Base-by-base conservation (phyloP, 768 basidiomycete genomes). In the Calocybe cyanea region DNA sequence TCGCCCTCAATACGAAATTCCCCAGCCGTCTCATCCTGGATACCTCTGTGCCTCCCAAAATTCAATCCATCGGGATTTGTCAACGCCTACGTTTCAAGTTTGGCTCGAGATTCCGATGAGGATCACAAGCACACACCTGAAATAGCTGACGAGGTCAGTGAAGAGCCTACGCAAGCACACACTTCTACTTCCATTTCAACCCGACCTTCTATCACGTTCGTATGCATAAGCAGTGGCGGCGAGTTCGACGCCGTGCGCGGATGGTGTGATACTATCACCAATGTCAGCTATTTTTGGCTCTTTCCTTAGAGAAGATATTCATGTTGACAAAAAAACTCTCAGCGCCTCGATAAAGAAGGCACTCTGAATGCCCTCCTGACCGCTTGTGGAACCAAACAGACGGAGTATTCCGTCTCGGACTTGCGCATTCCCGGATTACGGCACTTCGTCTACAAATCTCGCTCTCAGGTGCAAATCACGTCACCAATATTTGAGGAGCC, bases 391-490 rank as follows among this genome's bases (percentile, higher is more conserved):
- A 62, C 73, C 35, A 69, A 77, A 40, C 58, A 72, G 32, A 83
- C 83, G 5, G 74, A 80, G 38, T 90, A 89, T 56, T 72, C 78
- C 6, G 78, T 84, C 45, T 81, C 81, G 2, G 84, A 87, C 44
- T 67, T 97, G 9, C 80, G 81, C n/a, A 85, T 95, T 52, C 92
- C 92, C 2, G 93, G 93, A 2, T 66, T 98, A 21, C 80, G 90
- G 23, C 96, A 99, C 63, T 99, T 97, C 60, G 68, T 97, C 38
- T 98, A 97, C 72, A 97, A 97, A 67, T 91, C 89, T 8, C 76
- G 91, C 10, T 70, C 78, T 6, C 81, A 90, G 56, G 93, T 99
- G 15, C 96, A 99, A 60, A 76, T 95, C 28, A 96, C 94, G 0
- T 67, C 75, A 51, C 93, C 96, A 2, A 61, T 65, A n/a, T 94